Percentiles rank a stretch among this genome's conserved stretches.
Evolutionary conservation across 345 rosid species (phyloP).

Genomic region (Arabidopsis thaliana): DNA sequence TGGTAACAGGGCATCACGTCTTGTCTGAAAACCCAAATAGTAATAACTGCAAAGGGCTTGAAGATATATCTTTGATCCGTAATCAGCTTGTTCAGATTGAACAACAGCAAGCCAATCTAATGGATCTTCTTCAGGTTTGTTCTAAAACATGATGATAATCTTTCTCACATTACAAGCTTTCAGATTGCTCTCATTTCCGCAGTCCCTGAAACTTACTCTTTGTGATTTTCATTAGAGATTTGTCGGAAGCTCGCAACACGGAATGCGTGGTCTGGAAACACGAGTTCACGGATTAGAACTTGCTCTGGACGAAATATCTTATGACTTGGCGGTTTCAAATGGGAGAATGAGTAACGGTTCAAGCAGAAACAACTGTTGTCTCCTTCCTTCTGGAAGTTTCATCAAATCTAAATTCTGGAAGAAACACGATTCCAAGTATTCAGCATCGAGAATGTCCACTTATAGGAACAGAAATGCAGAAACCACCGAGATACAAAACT

Average conservation of each 20-base stretch:
- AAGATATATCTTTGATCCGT: conserved; percentile 78
- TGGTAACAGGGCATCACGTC: conserved; percentile 48
- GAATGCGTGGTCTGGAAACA: conserved; percentile 82
- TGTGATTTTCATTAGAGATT: conserved; percentile 59
- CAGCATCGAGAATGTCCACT: conserved; percentile 55
- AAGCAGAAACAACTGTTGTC: conserved; percentile 66
- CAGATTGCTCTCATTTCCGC: conserved; percentile 1
- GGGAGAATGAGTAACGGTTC: conserved; percentile 72
- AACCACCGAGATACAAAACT: conserved; percentile 49
- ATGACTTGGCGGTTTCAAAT: conserved; percentile 76
- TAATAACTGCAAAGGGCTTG: conserved; percentile 68
- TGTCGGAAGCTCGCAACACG: conserved; percentile 81
- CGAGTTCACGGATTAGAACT: conserved; percentile 88
- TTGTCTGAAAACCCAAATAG: conserved; percentile 56
- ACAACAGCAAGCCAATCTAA: conserved; percentile 85
- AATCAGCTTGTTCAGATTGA: conserved; percentile 90
- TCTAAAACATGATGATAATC: conserved; percentile 23
- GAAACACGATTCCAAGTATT: conserved; percentile 55
- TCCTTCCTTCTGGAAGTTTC: conserved; percentile 70
- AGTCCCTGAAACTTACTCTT: conserved; percentile 5
- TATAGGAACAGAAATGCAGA: conserved; percentile 48
- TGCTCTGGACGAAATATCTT: conserved; percentile 92
- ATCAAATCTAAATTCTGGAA: conserved; percentile 80
- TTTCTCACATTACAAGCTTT: background rate
- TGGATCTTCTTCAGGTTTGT: conserved; percentile 92